Evolutionary conservation across 1,284 basidiomycete genomes (phyloP), one percentile per base, ranked within the genome.

Genomic region (Cystobasidium pallidum): DNA sequence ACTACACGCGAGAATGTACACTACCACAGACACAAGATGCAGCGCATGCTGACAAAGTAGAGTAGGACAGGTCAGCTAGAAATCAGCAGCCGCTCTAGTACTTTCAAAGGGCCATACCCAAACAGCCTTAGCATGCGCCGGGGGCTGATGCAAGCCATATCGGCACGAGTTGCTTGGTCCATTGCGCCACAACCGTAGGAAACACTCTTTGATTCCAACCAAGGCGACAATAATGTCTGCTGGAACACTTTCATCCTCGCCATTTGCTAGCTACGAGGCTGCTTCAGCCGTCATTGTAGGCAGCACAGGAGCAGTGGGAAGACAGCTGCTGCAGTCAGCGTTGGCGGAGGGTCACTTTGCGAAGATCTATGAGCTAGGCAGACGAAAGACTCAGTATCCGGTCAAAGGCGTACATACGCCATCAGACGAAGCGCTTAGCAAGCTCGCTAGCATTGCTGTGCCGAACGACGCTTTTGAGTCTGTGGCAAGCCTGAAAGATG

Each of bases 391-490:
- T 0, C 10, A 77, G 13, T 71, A 55, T 28, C 68, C 68, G 82
- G 15, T 65, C 78, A 10, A 83, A 84, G 24, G 63, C 47, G 70
- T 82, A 2, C 66, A 75, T 0, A 80, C 83, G 13, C 34, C 68
- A 39, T 51, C 76, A 28, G 39, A 82, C 81, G 72, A 83, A 82
- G 7, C 87, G 87, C 75, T 77, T 43, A 77, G 80, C 47, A 67
- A 86, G 75, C 88, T 90, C 80, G 84, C 85, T 75, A 79, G 80
- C 1, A 83, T 91, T 71, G 85, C 90, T 77, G 90, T 88, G 76
- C 88, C 90, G 77, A 86, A 86, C 64, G 75, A 89, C 6, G 63
- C 75, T 30, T 55, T 57, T 26, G 74, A 55, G 13, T 51, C 68
- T 1, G 34, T 39, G 3, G 47, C 21, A 45, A 39, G 3, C 83